Evolutionary conservation across 495 filamentous ascomycete genomes (phyloP).

Genomic region (Hyphodiscus hymeniophilus): DNA sequence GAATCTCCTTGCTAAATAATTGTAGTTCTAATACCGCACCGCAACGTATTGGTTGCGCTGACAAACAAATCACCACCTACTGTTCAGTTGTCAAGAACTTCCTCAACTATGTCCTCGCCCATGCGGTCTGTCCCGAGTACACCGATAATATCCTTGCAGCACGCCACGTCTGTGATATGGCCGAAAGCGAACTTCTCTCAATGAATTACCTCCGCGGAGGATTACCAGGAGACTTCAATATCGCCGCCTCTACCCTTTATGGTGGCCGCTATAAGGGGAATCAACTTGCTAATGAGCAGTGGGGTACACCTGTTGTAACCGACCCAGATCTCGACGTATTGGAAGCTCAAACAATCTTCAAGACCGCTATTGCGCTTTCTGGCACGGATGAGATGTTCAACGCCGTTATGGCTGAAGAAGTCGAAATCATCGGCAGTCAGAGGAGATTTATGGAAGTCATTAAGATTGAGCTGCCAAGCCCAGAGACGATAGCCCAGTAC

Average conservation of each 20-base stretch:
- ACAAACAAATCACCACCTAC: constrained; percentile 40
- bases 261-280: constrained; percentile 22
- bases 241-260: constrained; percentile 28
- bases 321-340: constrained; percentile 1
- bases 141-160: constrained; percentile 56
- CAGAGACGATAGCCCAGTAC: constrained; percentile 7
- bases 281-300: constrained; percentile 24
- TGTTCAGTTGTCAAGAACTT: constrained; percentile 71
- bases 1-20: constrained; percentile 12
- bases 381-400: constrained; percentile 26
- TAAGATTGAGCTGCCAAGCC: constrained; percentile 10
- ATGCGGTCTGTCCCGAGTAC: constrained; percentile 82
- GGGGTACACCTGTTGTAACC: constrained; percentile 9
- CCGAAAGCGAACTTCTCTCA: constrained; percentile 56
- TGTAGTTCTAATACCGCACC: constrained; percentile 18
- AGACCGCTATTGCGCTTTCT: constrained; percentile 27
- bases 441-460: constrained; percentile 15
- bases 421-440: constrained; percentile 4
- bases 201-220: constrained; percentile 35
- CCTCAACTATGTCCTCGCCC: constrained; percentile 75
- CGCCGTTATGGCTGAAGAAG: constrained; percentile 2
- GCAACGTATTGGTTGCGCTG: constrained; percentile 36
- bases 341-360: constrained; percentile 28
- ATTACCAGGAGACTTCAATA: constrained; percentile 64
- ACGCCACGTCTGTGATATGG: constrained; percentile 56